These are phyloP conservation scores for Collybia sordida DNA, from an alignment of 768 basidiomycete species.

Conservation along the genomic window DNA sequence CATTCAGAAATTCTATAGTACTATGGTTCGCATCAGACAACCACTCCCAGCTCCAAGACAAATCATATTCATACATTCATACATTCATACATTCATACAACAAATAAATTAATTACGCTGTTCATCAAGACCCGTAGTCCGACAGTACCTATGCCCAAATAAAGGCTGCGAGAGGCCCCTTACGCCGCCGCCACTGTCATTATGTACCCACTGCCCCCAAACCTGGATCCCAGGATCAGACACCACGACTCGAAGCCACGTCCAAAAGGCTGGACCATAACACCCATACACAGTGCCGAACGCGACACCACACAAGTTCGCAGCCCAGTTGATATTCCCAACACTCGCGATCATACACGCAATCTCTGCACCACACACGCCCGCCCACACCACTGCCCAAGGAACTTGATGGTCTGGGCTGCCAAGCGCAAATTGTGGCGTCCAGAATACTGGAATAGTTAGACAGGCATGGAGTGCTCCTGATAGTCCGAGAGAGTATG, in stretches of 20 bases:
- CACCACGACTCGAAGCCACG: background rate
- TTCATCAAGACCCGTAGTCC: too few species aligned
- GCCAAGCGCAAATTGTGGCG: background rate
- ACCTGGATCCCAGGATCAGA: too few species aligned
- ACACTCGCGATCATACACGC: conserved; percentile 2
- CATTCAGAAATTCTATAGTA: too few species aligned
- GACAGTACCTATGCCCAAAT: too few species aligned
- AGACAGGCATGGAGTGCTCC: conserved; percentile 8
- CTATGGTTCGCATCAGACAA: too few species aligned
- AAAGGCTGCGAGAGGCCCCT: too few species aligned
- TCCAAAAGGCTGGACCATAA: conserved; percentile 6
- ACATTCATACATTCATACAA: too few species aligned
- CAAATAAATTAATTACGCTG: too few species aligned
- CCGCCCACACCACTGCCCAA: background rate
- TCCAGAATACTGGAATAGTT: background rate
- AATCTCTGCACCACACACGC: conserved; percentile 2
- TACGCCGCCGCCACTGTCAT: too few species aligned
- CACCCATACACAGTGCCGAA: conserved; percentile 3
- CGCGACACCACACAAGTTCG: conserved; percentile 6
- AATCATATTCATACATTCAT: too few species aligned
- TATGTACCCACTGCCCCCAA: too few species aligned
- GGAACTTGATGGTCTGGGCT: background rate
- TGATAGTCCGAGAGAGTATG: conserved; percentile 1
- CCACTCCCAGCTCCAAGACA: too few species aligned
- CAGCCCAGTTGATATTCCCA: conserved; percentile 8